phyloP scores from a whole-genome alignment of 345 rosid species.

The Camelina sativa region DNA sequence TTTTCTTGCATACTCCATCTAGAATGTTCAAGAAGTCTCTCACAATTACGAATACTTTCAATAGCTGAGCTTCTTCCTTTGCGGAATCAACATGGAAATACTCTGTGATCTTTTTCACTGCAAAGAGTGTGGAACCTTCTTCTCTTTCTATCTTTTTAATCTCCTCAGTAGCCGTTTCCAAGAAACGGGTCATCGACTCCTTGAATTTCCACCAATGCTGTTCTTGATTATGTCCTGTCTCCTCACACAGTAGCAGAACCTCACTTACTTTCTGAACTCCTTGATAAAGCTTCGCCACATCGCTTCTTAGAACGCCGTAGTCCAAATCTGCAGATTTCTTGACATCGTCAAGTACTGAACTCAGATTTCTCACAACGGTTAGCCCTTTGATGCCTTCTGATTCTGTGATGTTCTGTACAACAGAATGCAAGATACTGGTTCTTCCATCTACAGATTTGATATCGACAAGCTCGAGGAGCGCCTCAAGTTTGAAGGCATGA shows the following conservation, averaged over 20 bases:
- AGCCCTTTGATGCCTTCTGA: constrained; percentile 56
- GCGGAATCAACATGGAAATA: constrained; percentile 79
- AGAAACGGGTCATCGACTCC: constrained; percentile 62
- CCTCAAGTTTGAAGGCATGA: constrained; percentile 74
- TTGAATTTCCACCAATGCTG: constrained; percentile 48
- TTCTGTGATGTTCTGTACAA: constrained; percentile 66
- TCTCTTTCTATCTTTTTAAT: constrained; percentile 46
- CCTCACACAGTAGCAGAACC: constrained; percentile 46
- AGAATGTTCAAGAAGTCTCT: constrained; percentile 74
- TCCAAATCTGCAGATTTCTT: constrained; percentile 40
- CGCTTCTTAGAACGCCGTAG: constrained; percentile 26
- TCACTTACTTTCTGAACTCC: constrained; percentile 62
- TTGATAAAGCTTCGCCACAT: constrained; percentile 1
- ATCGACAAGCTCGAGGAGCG: constrained; percentile 64
- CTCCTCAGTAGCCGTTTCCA: constrained; percentile 67
- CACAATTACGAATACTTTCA: constrained; percentile 72
- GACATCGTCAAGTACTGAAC: constrained; percentile 29
- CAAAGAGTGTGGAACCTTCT: constrained; percentile 48
- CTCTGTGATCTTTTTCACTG: constrained; percentile 72
- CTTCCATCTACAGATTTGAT: constrained; percentile 69
- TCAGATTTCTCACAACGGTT: constrained; percentile 27
- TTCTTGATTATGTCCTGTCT: constrained; percentile 24
- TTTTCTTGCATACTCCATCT: constrained; percentile 78
- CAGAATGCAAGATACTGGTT: constrained; percentile 70
- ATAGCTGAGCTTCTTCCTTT: constrained; percentile 65